A percentile compares a stretch with the other conserved stretches of the same genome.
Evolutionary conservation across 2,329 filamentous ascomycete genomes (phyloP).

Genomic region (Polychaeton citri): DNA sequence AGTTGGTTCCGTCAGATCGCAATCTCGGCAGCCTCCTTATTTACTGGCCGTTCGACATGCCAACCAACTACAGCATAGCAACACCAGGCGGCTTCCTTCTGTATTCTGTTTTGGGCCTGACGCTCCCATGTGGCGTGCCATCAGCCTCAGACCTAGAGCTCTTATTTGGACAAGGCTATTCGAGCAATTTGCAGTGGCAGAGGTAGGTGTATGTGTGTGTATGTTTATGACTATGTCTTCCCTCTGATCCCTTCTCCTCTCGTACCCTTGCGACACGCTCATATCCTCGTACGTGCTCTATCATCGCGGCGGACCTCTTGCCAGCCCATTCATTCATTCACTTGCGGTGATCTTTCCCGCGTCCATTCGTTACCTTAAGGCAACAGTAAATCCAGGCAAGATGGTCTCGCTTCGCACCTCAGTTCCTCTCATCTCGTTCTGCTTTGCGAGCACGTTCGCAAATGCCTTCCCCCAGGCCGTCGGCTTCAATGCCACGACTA

Average conservation of each 20-base stretch:
- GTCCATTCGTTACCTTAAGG: background rate
- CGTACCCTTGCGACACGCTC: background rate
- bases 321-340: background rate
- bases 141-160: too few relatives aligned
- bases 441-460: background rate
- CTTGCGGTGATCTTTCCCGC: background rate
- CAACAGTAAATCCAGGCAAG: background rate
- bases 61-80: conserved; percentile 1
- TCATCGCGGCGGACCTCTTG: background rate
- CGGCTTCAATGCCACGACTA: background rate
- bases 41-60: background rate
- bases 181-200: too few relatives aligned
- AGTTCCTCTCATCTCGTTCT: background rate
- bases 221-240: too few relatives aligned
- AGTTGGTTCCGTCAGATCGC: background rate
- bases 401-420: background rate
- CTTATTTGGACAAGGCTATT: too few relatives aligned
- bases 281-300: too few relatives aligned
- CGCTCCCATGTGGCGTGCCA: too few relatives aligned
- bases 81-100: too few relatives aligned
- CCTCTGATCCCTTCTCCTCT: background rate
- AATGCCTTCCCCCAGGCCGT: background rate
- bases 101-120: too few relatives aligned
- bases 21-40: background rate
- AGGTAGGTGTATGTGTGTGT: too few relatives aligned